Evolutionary conservation across 129 eudicot species (phyloP), one percentile per base, ranked within the genome.

Genomic region (Lonicera japonica): DNA sequence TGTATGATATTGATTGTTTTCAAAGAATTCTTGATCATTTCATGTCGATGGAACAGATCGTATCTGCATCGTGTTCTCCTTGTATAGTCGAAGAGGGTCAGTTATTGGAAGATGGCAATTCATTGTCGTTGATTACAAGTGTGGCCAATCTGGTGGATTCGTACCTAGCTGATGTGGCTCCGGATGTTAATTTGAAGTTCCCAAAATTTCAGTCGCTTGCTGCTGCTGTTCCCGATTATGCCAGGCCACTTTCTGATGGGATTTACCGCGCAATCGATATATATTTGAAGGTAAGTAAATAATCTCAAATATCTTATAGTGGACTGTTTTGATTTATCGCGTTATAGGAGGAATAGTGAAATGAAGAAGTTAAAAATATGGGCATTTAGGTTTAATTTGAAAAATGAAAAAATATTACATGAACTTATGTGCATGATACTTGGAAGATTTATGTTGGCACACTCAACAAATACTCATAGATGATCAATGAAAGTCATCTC

Each of bases 1-100:
- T 83, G 52, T 90, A 90, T 51, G 95, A 90, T 41, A 68, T 86
- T 0, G 97, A 83, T 54, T 90, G 92, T 70, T 79, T 90, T 72
- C 97, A 90, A 76, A 81, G 95, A 56, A 86, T 90, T 70, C 73
- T 90, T 3, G 97, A 86, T 45, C 79, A 86, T 74, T 90, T 86
- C 54, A 21, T 90, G 88, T 57, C 70, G 36, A 52, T 61, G 56
- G 86, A 80, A 5, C 78, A 72, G 70, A 68, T 66, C 50, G 60
- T 79, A 5, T 61, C 71, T 39, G 71, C 83, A 21, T 19, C 70
- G 21, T 58, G 63, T 66, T 70, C 95, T 11, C 88, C 95, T 0
- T 59, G 81, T 55, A 77, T 84, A 23, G 70, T 70, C 12, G 95
- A 86, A 67, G 95, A 84, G 45, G 76, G 60, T 14, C 80, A 79